phyloP scores from a whole-genome alignment of 2,329 filamentous ascomycete genomes.

The Celoporthe dispersa region DNA sequence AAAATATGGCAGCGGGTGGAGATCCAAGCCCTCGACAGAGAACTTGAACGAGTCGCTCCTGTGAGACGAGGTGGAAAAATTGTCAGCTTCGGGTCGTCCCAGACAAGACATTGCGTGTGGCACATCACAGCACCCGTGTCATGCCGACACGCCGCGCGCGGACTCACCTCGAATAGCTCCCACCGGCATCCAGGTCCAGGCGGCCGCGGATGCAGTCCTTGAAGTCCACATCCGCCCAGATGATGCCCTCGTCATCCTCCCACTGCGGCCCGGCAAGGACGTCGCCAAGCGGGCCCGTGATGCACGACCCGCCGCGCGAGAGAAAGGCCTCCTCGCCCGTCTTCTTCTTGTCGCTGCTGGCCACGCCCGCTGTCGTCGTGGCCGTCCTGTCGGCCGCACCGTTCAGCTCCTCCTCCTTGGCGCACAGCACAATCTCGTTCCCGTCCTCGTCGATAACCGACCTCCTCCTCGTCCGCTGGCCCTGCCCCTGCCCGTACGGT shows the following conservation, averaged over 20 bases:
- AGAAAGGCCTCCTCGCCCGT: slow-evolving; percentile 53
- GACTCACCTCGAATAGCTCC: slow-evolving; percentile 78
- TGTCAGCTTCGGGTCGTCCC: slow-evolving; percentile 23
- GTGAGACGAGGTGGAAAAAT: not conserved
- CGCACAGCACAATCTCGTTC: slow-evolving; percentile 49
- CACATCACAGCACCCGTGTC: no score
- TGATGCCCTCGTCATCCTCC: slow-evolving; percentile 73
- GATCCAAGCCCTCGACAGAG: slow-evolving; percentile 60
- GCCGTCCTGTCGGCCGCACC: slow-evolving; percentile 12
- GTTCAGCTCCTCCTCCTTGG: slow-evolving; percentile 25
- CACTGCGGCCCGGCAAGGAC: slow-evolving; percentile 81
- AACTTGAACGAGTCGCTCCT: slow-evolving; percentile 67
- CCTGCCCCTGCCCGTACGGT: slow-evolving; percentile 36
- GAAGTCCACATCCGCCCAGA: slow-evolving; percentile 79
- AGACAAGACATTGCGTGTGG: no score
- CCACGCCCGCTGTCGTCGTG: slow-evolving; percentile 24
- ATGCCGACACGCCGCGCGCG: no score
- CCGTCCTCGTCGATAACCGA: slow-evolving; percentile 40
- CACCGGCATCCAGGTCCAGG: slow-evolving; percentile 81
- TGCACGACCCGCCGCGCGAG: slow-evolving; percentile 79
- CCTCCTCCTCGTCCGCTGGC: slow-evolving; percentile 25
- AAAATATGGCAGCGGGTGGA: slow-evolving; percentile 60
- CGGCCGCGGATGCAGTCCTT: slow-evolving; percentile 84
- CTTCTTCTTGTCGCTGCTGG: not conserved
- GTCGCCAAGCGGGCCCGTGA: slow-evolving; percentile 79